Percentiles rank a stretch among this genome's conserved stretches.
Evolutionary conservation across 2,329 filamentous ascomycete species (phyloP).

Genomic region (Purpureocillium lavendulum): DNA sequence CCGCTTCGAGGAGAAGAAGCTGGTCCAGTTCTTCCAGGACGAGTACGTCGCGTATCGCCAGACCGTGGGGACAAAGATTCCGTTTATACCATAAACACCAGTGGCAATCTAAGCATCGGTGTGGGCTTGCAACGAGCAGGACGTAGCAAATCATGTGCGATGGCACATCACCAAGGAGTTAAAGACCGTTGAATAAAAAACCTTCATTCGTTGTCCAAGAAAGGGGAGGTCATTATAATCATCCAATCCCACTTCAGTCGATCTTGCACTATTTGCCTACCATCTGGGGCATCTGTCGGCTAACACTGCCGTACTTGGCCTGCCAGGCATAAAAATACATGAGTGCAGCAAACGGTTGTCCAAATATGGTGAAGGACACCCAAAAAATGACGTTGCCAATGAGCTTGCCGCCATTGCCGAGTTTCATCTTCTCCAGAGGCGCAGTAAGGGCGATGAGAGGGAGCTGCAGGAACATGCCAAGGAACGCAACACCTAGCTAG

Average conservation of each 20-base stretch:
- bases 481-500: slow-evolving; percentile 70
- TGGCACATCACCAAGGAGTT: no score
- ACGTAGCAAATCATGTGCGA: no score
- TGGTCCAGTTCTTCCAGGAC: slow-evolving; percentile 75
- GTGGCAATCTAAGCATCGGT: no score
- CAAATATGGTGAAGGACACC: slow-evolving; percentile 91
- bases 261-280: neutral
- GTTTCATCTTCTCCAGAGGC: slow-evolving; percentile 69
- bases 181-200: no score
- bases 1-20: slow-evolving; percentile 64
- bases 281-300: slow-evolving; percentile 25
- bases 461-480: slow-evolving; percentile 89
- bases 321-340: slow-evolving; percentile 99
- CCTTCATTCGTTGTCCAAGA: no score
- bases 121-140: no score
- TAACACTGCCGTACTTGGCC: slow-evolving; percentile 87
- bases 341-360: slow-evolving; percentile 84
- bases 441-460: slow-evolving; percentile 78
- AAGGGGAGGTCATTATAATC: neutral
- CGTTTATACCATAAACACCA: slow-evolving; percentile 40
- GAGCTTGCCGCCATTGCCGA: slow-evolving; percentile 61
- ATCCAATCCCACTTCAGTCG: no score
- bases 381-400: slow-evolving; percentile 93
- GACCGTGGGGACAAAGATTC: slow-evolving; percentile 69
- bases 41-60: slow-evolving; percentile 70